Evolutionary conservation across 2,329 filamentous ascomycete species (phyloP), one percentile per base, ranked within the genome.

Genomic region (Tolypocladium guangdongense): DNA sequence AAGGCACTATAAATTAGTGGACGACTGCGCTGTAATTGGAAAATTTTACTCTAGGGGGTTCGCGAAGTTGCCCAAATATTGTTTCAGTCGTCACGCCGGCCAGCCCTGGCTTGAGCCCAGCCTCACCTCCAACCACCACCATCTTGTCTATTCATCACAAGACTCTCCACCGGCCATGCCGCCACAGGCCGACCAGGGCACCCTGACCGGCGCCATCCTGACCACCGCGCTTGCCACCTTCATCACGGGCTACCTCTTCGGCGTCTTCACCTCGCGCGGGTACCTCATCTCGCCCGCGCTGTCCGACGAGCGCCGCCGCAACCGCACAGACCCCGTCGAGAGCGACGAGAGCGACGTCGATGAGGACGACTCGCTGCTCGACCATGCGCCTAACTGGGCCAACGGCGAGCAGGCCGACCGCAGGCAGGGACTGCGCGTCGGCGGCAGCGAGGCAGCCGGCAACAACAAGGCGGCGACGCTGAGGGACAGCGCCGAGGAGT

Each of bases 231-330:
- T 95, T 57, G 73, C 92, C 54, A 81, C 86, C 57, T 83, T 88
- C 60, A 67, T 93, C 52, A 80, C 82, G 1, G 91, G 91, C 62
- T 95, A 92, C 71, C 82, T 90, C 38, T 78, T 96, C 16, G 90
- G 88, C 57, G 73, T 95, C 55, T 90, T 90, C 71, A 78, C 83
- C 20, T 79, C 80, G 56, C 77, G 70, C 54, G 80, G 81, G 54
- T 83, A 82, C 71, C 66, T 83, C 47, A 72, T 83, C 61, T 75
- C 80, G n/a, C 76, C 80, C 1, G 66, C 69, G 56, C 69, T 87
- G 60, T 73, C 68, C 60, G 68, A 81, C 66, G 73, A 85, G 76
- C 73, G 83, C 67, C 69, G 72, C 67, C 69, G 74, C 70, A 76
- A 78, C 64, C 70, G 76, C 12, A 64, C 74, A 48, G 83, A 87